A percentile compares a stretch with the other conserved stretches of the same genome.
Evolutionary conservation across 129 eudicot species (phyloP).

Genomic region (Daucus carota): DH1_v3.0 NC_030389.2:417501-418000

Average conservation of each 20-base stretch:
- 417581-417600: neutral
- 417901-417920: neutral
- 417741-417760: conserved; percentile 92
- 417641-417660: neutral
- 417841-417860: neutral
- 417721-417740: conserved; percentile 32
- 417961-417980: neutral
- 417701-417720: neutral
- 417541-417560: neutral
- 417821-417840: neutral
- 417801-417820: conserved; percentile 70
- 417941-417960: neutral
- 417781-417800: conserved; percentile 51
- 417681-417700: neutral
- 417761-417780: conserved; percentile 72
- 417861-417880: too few species aligned
- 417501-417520: neutral
- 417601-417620: neutral
- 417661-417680: neutral
- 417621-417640: neutral
- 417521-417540: neutral
- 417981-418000: neutral
- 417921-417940: neutral
- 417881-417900: neutral
- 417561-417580: neutral